These are phyloP conservation scores for Botrytis hyacinthi DNA, from an alignment of 2,329 filamentous ascomycete species.

Conservation along the genomic window DNA sequence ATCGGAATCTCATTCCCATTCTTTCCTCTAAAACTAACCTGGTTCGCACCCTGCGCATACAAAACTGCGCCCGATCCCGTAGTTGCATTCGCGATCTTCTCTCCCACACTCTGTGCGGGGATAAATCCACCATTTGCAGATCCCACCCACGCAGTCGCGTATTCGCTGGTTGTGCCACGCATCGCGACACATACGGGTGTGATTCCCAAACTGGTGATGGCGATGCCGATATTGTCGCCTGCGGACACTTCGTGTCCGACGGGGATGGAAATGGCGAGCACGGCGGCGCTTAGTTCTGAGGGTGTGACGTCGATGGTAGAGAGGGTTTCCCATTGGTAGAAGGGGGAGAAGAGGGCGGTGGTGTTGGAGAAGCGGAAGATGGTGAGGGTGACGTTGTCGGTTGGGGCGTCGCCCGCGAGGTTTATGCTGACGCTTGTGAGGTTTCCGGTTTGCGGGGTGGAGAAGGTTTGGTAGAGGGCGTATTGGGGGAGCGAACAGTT, in stretches of 20 bases:
- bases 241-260: slow-evolving; percentile 20
- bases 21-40: slow-evolving; percentile 9
- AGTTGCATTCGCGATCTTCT: not conserved
- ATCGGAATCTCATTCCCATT: slow-evolving; percentile 1
- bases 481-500: slow-evolving; percentile 27
- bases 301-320: slow-evolving; percentile 22
- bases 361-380: slow-evolving; percentile 30
- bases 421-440: slow-evolving; percentile 27
- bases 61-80: slow-evolving; percentile 22
- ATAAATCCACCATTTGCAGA: slow-evolving; percentile 1
- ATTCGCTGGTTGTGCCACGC: not conserved
- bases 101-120: not conserved
- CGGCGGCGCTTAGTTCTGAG: slow-evolving; percentile 14
- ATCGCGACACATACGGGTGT: slow-evolving; percentile 28
- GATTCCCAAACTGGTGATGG: slow-evolving; percentile 24
- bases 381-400: slow-evolving; percentile 24
- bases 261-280: slow-evolving; percentile 22
- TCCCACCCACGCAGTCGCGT: slow-evolving; percentile 4
- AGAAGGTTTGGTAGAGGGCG: slow-evolving; percentile 31
- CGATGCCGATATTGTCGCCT: slow-evolving; percentile 30
- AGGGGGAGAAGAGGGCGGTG: slow-evolving; percentile 29
- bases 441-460: slow-evolving; percentile 24
- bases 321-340: slow-evolving; percentile 31
- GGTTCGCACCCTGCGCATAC: slow-evolving; percentile 27
- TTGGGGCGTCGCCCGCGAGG: slow-evolving; percentile 25